Evolutionary conservation across 345 rosid species (phyloP), one percentile per base, ranked within the genome.

Genomic region (Brassica carinata): DNA sequence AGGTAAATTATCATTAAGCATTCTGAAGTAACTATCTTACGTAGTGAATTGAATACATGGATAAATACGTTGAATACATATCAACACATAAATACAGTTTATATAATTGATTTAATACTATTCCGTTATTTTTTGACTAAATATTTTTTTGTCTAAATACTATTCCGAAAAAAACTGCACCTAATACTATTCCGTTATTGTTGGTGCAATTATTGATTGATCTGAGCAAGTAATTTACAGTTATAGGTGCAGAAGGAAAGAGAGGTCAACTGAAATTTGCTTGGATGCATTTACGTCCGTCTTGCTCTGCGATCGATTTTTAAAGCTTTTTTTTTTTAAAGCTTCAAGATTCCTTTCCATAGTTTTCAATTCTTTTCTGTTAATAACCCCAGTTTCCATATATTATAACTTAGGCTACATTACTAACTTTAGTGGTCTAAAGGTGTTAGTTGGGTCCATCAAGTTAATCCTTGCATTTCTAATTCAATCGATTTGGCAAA

Each of bases 241-340:
- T 82, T 77, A 72, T 72, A 38, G 83, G 79, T 72, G 80, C 82
- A 79, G 77, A 79, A 73, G 26, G 80, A 40, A 55, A 7, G 68
- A 64, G 31, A 36, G 62, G 38, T 45, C 78, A 81, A 75, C 77
- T 72, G 77, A 72, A 72, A 78, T 78, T 65, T 71, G 86, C 79
- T 79, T 81, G 77, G 72, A 43, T 62, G 86, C 91, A 83, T 85
- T 86, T 18, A 83, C 69, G 74, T 82, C 65, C 71, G 19, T 8
- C 65, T 71, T 15, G 53, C 57, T 62, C 55, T 51, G 55, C 57
- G 57, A 51, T n/a, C 57, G 17, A 13, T 53, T 53, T n/a, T 53
- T 53, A 17, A 53, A n/a, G 19, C 19, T n/a, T 53, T 23, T 23
- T 23, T 23, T 53, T 53, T n/a, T 53, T 53, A 17, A 53, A n/a